Base-by-base conservation (phyloP, 768 basidiomycete genomes). In the Boletales sp. region DNA sequence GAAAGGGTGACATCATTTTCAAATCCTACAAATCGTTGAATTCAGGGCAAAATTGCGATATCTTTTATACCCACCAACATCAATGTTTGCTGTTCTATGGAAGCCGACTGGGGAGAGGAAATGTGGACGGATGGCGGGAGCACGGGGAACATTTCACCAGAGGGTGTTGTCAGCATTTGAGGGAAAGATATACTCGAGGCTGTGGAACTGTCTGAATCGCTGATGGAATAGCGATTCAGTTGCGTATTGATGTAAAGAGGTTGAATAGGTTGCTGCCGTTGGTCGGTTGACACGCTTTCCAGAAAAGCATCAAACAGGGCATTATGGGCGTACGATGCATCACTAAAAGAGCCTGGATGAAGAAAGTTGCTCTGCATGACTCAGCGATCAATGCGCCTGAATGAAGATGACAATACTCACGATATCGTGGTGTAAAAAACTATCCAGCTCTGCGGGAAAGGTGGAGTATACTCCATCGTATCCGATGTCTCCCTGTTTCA, bases 181-280 rank as follows among this genome's bases (percentile, higher is more conserved):
- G 32, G 28, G 12, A 54, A 31, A 32, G 58, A 58, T 9, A 39
- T 40, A 31, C 49, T 50, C 9, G 61, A 61, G 0, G 58, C 34
- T 5, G 61, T 53, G 31, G 64, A 66, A 12, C 30, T 41, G 2
- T 49, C 58, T 9, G 51, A 30, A 30, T 61, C 64, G 25, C 43
- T 32, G 8, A 41, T 19, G 14, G 15, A 51, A 38, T 10, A 37
- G 18, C 36, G 12, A 21, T 17, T 36, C 35, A 66, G 30, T 38
- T 51, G 50, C 4, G 64, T 67, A 28, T 63, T 1, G 8, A 66
- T 53, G 12, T 50, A 37, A 36, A 66, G 65, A 10, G n/a, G 52
- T 12, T 42, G 52, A 32, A 34, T 50, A 17, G 3, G 17, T 31
- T 46, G 59, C 8, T 48, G 55, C 10, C 50, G 53, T 31, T 51